Percentiles rank a stretch among this genome's conserved stretches.
phyloP scores from a whole-genome alignment of 2,329 filamentous ascomycete species.

The Aureobasidium namibiae region DNA sequence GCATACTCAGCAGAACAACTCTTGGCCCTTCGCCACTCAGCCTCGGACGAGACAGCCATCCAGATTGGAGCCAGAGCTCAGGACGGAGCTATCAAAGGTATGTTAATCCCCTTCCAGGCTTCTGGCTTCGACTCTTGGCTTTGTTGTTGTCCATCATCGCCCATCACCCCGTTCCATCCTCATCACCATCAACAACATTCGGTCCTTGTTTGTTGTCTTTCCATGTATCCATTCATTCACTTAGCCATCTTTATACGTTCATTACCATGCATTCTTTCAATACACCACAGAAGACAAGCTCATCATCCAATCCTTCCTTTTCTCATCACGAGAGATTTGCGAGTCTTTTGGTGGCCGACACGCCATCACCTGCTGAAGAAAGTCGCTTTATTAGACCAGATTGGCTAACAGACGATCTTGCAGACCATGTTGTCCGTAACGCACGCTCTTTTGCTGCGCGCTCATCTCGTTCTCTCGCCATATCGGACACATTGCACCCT shows the following conservation, averaged over 20 bases:
- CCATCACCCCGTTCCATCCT: neutral
- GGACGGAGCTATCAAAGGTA: slow-evolving; percentile 32
- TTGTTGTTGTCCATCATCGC: neutral
- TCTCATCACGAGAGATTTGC: slow-evolving; percentile 11
- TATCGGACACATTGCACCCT: slow-evolving; percentile 22
- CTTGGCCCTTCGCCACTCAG: slow-evolving; percentile 26
- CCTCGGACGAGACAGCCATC: slow-evolving; percentile 27
- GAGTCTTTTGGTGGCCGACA: slow-evolving; percentile 15
- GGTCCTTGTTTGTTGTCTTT: neutral
- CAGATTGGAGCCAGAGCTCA: slow-evolving; percentile 28
- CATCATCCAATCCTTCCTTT: neutral
- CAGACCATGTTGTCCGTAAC: slow-evolving; percentile 31
- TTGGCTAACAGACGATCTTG: slow-evolving; percentile 14
- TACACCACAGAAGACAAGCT: neutral
- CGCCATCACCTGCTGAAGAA: slow-evolving; percentile 14
- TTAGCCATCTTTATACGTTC: slow-evolving; percentile 2
- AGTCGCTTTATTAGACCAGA: neutral
- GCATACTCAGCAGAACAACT: slow-evolving; percentile 31
- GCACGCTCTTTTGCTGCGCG: slow-evolving; percentile 30
- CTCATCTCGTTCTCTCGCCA: slow-evolving; percentile 26
- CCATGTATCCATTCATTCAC: neutral
- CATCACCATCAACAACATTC: neutral
- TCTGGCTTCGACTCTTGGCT: neutral
- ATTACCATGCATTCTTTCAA: slow-evolving; percentile 1
- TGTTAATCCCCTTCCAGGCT: neutral